A percentile compares a stretch with the other conserved stretches of the same genome.
These are phyloP conservation scores for Saccharomycopsis sp. DNA, from an alignment of 805 yeast genomes.

Conservation along the genomic window DNA sequence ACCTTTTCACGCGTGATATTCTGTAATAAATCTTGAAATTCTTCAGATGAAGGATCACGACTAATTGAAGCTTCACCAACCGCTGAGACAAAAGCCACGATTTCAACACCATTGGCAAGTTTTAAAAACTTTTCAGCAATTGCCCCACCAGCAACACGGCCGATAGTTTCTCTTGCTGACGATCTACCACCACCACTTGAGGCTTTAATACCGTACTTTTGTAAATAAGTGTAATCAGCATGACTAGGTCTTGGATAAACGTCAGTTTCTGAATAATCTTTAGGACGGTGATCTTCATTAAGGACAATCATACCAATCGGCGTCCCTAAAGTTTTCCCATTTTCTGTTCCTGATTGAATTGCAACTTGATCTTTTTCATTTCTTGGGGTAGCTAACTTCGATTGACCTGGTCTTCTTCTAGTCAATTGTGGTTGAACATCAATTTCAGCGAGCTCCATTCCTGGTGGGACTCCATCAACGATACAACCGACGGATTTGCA, in stretches of 20 bases:
- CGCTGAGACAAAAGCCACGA: constrained; percentile 93
- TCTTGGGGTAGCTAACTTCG: constrained; percentile 87
- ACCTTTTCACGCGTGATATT: constrained; percentile 84
- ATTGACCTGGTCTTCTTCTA: constrained; percentile 97
- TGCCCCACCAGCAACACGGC: constrained; percentile 98
- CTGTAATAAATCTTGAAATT: constrained; percentile 59
- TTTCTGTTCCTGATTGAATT: constrained; percentile 92
- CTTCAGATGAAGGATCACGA: constrained; percentile 58
- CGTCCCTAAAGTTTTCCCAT: constrained; percentile 85
- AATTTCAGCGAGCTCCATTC: constrained; percentile 71
- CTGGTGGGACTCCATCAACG: constrained; percentile 98
- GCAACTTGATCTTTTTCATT: constrained; percentile 90
- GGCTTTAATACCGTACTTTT: constrained; percentile 88
- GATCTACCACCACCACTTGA: constrained; percentile 97
- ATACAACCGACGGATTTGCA: constrained; percentile 97
- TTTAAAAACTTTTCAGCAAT: constrained; percentile 87
- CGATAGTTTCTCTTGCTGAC: constrained; percentile 95
- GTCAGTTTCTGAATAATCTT: constrained; percentile 93
- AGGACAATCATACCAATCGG: constrained; percentile 91
- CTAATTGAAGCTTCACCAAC: constrained; percentile 78
- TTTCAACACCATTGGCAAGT: constrained; percentile 72
- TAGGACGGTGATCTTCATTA: constrained; percentile 95
- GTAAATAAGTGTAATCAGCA: constrained; percentile 90
- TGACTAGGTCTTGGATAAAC: constrained; percentile 96
- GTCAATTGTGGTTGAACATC: constrained; percentile 95